Conservation (phyloP, 192 early-diverging fungal species). For the Podila horticola region DNA sequence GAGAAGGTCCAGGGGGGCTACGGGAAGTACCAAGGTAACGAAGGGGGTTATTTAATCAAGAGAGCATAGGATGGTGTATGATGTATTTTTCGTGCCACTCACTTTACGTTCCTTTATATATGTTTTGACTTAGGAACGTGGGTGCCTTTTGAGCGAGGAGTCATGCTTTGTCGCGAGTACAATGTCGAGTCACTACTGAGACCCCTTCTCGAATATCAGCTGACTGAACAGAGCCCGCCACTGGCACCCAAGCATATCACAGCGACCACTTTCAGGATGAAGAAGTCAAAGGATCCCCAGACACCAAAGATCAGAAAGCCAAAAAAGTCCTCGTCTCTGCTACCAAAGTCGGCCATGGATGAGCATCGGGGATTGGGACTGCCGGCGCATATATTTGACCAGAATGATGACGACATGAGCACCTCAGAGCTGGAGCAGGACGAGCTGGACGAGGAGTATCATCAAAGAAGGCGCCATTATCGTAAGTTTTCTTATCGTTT, state of each 20-base stretch:
- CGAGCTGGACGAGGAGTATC: constrained; percentile 11
- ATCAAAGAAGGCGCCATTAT: too few relatives aligned
- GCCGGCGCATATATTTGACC: constrained; percentile 14
- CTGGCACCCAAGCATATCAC: constrained; percentile 67
- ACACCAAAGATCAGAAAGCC: constrained; percentile 15
- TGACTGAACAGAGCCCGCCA: constrained; percentile 62
- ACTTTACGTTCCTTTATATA: background rate
- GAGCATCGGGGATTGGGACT: background rate
- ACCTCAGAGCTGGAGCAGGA: constrained; percentile 35
- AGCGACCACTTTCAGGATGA: constrained; percentile 54
- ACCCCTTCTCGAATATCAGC: constrained; percentile 85
- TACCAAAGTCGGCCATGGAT: constrained; percentile 12
- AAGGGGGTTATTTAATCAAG: background rate
- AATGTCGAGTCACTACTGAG: constrained; percentile 76
- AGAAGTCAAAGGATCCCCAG: constrained; percentile 55
- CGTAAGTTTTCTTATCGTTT: background rate
- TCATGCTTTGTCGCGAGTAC: constrained; percentile 83
- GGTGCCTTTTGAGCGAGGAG: constrained; percentile 90
- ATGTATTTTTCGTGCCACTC: background rate
- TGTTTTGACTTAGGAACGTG: constrained; percentile 60
- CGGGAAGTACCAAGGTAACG: constrained; percentile 96
- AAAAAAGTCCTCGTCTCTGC: constrained; percentile 7
- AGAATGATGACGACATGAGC: constrained; percentile 43
- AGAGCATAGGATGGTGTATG: background rate
- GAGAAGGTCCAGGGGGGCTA: constrained; percentile 99